phyloP scores from a whole-genome alignment of 441 rosid genomes.

The Daphne laureola region DNA sequence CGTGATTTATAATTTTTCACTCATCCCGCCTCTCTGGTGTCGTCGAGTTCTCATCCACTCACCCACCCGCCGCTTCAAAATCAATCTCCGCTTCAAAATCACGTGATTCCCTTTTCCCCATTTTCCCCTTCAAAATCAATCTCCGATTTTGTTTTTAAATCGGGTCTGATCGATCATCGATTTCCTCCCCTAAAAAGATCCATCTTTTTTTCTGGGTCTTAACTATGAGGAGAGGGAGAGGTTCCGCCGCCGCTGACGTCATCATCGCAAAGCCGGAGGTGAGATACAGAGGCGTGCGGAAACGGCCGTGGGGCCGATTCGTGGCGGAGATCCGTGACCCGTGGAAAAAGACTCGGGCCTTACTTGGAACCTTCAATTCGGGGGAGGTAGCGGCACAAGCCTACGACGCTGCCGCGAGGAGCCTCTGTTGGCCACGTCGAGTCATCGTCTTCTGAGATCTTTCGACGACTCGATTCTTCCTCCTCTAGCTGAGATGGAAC shows the following conservation, averaged over 20 bases:
- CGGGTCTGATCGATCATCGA: not conserved
- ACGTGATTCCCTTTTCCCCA: no score
- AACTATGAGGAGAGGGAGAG: slow-evolving; percentile 53
- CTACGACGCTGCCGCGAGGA: slow-evolving; percentile 69
- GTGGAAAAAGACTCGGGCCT: slow-evolving; percentile 62
- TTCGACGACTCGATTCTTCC: slow-evolving; percentile 69
- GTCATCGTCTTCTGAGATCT: no score
- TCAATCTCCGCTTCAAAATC: no score
- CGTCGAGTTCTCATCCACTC: no score
- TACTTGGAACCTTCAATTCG: slow-evolving; percentile 86
- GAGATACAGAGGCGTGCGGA: slow-evolving; percentile 74
- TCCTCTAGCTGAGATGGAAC: slow-evolving; percentile 52
- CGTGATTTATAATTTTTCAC: no score
- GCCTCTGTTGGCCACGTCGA: no score
- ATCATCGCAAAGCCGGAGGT: slow-evolving; percentile 29
- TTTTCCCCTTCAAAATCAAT: no score
- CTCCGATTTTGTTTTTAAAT: no score
- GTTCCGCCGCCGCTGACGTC: slow-evolving; percentile 23
- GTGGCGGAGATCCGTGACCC: slow-evolving; percentile 97
- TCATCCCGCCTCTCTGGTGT: no score
- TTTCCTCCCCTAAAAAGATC: not conserved
- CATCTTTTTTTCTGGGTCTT: not conserved
- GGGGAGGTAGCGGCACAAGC: slow-evolving; percentile 83
- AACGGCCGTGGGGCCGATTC: slow-evolving; percentile 76
- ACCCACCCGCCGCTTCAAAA: no score